phyloP scores from a whole-genome alignment of 768 basidiomycete species.

The Tulasnella sp. region DNA sequence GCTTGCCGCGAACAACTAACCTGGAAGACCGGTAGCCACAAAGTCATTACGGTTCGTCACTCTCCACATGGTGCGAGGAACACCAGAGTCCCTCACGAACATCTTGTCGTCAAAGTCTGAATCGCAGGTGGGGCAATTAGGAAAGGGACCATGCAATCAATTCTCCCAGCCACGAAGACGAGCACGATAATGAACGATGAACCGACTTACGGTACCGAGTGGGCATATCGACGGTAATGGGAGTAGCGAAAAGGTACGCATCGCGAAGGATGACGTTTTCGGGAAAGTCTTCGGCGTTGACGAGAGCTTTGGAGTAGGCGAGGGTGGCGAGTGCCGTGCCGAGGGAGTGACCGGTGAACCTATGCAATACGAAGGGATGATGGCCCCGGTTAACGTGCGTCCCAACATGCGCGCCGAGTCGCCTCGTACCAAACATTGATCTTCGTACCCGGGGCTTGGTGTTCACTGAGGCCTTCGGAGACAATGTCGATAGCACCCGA shows the following conservation, averaged over 20 bases:
- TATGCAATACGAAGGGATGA: not conserved
- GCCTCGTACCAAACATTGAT: conserved; percentile 31
- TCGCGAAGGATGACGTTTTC: conserved; percentile 36
- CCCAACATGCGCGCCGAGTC: not conserved
- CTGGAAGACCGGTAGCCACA: conserved; percentile 39
- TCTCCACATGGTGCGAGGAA: conserved; percentile 36
- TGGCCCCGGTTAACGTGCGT: not conserved
- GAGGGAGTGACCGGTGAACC: conserved; percentile 37
- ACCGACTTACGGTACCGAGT: conserved; percentile 33
- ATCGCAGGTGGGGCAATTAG: not conserved
- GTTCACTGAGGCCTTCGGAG: conserved; percentile 27
- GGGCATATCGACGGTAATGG: conserved; percentile 30
- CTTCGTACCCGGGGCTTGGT: conserved; percentile 27
- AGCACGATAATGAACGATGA: conserved; percentile 1
- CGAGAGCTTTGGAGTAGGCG: conserved; percentile 28
- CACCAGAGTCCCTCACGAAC: not conserved
- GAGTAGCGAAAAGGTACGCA: conserved; percentile 40
- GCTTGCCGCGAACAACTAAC: not conserved
- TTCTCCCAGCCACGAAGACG: not conserved
- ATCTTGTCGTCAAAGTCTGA: conserved; percentile 19
- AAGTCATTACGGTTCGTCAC: conserved; percentile 36
- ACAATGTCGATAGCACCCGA: conserved; percentile 31
- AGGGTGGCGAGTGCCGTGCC: conserved; percentile 36
- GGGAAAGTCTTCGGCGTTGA: not conserved
- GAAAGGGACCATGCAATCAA: not conserved